A percentile compares a stretch with the other conserved stretches of the same genome.
These are phyloP conservation scores for Linaria vulgaris DNA, from an alignment of 257 asterid genomes.

Conservation along the genomic window DNA sequence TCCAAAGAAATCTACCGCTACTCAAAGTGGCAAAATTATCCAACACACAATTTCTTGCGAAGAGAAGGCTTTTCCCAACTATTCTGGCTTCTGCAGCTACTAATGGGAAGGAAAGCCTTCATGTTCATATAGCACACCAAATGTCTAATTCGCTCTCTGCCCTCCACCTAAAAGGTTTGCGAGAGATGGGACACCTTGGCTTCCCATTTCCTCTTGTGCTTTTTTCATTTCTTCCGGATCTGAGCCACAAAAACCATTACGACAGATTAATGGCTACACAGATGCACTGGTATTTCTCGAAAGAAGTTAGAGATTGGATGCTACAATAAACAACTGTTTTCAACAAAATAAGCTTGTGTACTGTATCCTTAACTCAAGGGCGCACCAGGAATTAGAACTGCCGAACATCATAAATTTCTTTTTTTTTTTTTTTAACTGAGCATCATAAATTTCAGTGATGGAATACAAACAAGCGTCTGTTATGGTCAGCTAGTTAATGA, in stretches of 20 bases:
- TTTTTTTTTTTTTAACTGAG: no score
- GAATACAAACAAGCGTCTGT: no score
- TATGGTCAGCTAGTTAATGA: no score
- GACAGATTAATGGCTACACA: neutral
- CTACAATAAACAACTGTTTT: no score
- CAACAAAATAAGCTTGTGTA: no score
- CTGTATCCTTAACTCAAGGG: no score
- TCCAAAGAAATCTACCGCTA: neutral
- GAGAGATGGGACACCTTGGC: slow-evolving; percentile 86
- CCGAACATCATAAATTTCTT: no score
- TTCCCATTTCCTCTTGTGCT: slow-evolving; percentile 98
- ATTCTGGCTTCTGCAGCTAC: neutral
- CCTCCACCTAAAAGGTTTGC: slow-evolving; percentile 78
- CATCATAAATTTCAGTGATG: no score
- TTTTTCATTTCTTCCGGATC: slow-evolving; percentile 92
- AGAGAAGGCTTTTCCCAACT: slow-evolving; percentile 14
- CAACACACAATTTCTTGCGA: neutral
- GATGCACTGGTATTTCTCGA: no score
- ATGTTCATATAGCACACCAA: slow-evolving; percentile 8
- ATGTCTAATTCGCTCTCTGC: slow-evolving; percentile 58
- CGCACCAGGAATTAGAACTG: no score
- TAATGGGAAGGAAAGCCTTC: slow-evolving; percentile 6
- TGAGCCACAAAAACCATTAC: slow-evolving; percentile 27
- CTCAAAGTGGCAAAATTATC: slow-evolving; percentile 14
- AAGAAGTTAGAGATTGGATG: no score